A percentile compares a stretch with the other conserved stretches of the same genome.
These are phyloP conservation scores for Apium graveolens DNA, from an alignment of 129 eudicot species.

Conservation along the genomic window DNA sequence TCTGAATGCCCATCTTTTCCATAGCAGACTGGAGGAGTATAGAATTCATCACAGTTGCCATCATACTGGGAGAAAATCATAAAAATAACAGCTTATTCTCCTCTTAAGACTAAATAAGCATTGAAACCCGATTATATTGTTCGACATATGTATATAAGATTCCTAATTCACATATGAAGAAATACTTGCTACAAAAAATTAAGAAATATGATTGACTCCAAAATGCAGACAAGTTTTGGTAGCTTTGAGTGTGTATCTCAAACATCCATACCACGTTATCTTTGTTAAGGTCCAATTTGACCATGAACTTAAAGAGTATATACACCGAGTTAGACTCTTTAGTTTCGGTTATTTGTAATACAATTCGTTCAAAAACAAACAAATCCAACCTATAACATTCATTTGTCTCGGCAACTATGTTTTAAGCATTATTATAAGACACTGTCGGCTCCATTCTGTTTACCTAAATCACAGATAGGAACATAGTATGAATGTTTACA, in stretches of 20 bases:
- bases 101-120: slow-evolving; percentile 6
- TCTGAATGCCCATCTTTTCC: slow-evolving; percentile 69
- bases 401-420: not conserved
- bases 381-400: not conserved
- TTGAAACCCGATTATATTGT: slow-evolving; percentile 2
- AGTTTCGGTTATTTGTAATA: not conserved
- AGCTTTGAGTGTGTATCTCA: not conserved
- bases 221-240: not conserved
- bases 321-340: not conserved
- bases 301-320: not conserved
- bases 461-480: not conserved
- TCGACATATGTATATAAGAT: not conserved
- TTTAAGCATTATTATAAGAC: not conserved
- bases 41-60: slow-evolving; percentile 93
- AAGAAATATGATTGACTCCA: not conserved
- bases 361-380: not conserved
- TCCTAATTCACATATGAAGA: not conserved
- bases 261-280: not conserved
- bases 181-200: not conserved
- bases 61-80: slow-evolving; percentile 52
- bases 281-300: not conserved
- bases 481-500: not conserved
- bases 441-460: not conserved
- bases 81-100: slow-evolving; percentile 20
- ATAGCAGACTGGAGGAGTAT: slow-evolving; percentile 78